These are phyloP conservation scores for Gryganskiella cystojenkinii DNA, from an alignment of 192 early-diverging fungal genomes.

Conservation along the genomic window DNA sequence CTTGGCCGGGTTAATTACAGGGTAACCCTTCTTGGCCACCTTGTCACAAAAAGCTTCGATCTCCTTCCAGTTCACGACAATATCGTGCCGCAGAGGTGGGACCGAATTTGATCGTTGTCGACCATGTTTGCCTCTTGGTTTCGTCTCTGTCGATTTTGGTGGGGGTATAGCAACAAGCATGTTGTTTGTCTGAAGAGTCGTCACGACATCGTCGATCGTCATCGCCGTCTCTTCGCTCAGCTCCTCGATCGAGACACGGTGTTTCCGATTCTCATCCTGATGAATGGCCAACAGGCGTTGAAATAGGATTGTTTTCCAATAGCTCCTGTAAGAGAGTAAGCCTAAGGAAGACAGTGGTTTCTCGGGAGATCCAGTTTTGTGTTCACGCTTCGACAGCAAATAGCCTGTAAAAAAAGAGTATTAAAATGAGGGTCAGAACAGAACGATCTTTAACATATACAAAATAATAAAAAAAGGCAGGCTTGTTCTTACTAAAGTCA, in stretches of 20 bases:
- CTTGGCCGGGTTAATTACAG: constrained; percentile 65
- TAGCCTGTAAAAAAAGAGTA: constrained; percentile 65
- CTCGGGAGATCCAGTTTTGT: constrained; percentile 88
- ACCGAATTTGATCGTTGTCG: constrained; percentile 19
- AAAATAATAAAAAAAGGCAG: no score
- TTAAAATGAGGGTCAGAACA: not conserved
- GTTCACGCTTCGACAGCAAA: constrained; percentile 79
- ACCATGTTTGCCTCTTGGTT: constrained; percentile 35
- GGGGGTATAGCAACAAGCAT: constrained; percentile 55
- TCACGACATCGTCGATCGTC: constrained; percentile 84
- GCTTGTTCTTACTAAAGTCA: constrained; percentile 78
- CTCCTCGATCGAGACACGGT: constrained; percentile 58
- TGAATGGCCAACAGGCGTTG: constrained; percentile 68
- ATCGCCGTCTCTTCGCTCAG: constrained; percentile 79
- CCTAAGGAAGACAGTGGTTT: constrained; percentile 93
- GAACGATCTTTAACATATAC: no score
- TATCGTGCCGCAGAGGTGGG: constrained; percentile 53
- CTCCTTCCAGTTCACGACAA: constrained; percentile 59
- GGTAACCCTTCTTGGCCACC: constrained; percentile 62
- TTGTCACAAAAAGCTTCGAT: constrained; percentile 58
- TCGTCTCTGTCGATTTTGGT: constrained; percentile 29
- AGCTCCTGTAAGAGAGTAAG: constrained; percentile 85
- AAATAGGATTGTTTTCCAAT: constrained; percentile 84
- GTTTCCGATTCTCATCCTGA: constrained; percentile 20
- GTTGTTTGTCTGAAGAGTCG: constrained; percentile 71